Evolutionary conservation across 805 yeast species (phyloP), one percentile per base, ranked within the genome.

Genomic region (Myxozyma monticola): DNA sequence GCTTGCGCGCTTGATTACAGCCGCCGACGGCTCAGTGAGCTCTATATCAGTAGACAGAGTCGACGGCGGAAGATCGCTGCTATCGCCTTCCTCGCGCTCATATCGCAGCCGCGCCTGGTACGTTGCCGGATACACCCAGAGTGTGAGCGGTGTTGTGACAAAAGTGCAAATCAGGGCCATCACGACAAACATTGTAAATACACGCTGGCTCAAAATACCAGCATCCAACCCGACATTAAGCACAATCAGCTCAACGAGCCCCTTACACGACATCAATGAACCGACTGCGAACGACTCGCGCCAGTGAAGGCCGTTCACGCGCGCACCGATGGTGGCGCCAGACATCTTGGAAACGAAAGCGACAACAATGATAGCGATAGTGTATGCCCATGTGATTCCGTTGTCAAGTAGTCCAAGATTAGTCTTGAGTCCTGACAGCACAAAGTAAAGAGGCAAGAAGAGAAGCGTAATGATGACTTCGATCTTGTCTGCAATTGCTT

Each of bases 191-290:
- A 86, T 86, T 15, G 90, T 83, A 65, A 79, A 86, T 1, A 82
- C 81, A 54, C 78, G 80, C 49, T 75, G 74, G 3, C 80, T 72
- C 43, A 86, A 79, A 46, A 86, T 86, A 0, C 78, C 78, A 4
- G 93, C 85, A 54, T 78, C 80, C 48, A 85, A 72, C 42, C 95
- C 95, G 21, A 57, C 50, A 31, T 47, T 51, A 6, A 51, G 42
- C 24, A 54, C 56, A 35, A 54, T 51, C 4, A 54, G 34, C 44
- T 51, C 58, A n/a, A 54, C 56, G 14, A 54, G 39, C 67, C 95
- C 95, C 67, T 86, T 86, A 74, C 95, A 86, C 5, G 91, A 84
- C 93, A 86, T 86, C 59, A 86, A 72, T 21, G 84, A 77, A 45
- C 95, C 95, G 33, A 85, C 91, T 1, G 90, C 74, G 30, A 81